Evolutionary conservation across 768 basidiomycete species (phyloP), one percentile per base, ranked within the genome.

Genomic region (Tephrocybe sp.): DNA sequence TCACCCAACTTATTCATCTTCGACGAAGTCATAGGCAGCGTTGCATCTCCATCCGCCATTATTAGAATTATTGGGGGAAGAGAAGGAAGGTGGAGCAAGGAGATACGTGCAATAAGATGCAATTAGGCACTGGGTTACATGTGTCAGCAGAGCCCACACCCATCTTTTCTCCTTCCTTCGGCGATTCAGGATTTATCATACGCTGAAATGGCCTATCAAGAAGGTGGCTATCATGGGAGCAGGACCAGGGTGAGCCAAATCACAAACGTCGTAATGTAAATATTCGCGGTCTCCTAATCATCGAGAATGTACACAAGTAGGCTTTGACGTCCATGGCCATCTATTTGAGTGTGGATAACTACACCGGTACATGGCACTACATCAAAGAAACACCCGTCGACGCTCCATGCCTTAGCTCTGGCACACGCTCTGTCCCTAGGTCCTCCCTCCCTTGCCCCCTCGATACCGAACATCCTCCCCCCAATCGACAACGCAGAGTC

Each of bases 361-460:
- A 72, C 2, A 69, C 71, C 3, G 72, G 71, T 5, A 71, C 68
- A 46, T 75, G 73, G 73, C 70, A 72, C 48, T 73, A 73, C 43
- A 69, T 69, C 8, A 71, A 73, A 7, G 67, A 73, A 45, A 56
- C 53, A 1, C 65, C 72, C 2, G 51, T 64, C 5, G 58, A 68
- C 38, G 64, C 69, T 2, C 64, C 70, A 13, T 60, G 73, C 13
- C 73, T 70, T 1, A 70, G 68, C 46, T 57, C 52, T 3, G 63
- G 65, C 42, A 58, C 65, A 29, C n/a, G n/a, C 10, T 49, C 60
- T 0, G 49, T 66, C 6, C 68, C 60, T 1, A 71, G 72, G 49
- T 74, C 60, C 45, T 61, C 50, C 21, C 70, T n/a, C n/a, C n/a
- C n/a, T n/a, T n/a, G n/a, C n/a, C n/a, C n/a, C n/a, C n/a, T n/a